Percentiles rank a stretch among this genome's conserved stretches.
Evolutionary conservation across 371 early-diverging fungal species (phyloP).

Genomic region (Mucor irregularis): DNA sequence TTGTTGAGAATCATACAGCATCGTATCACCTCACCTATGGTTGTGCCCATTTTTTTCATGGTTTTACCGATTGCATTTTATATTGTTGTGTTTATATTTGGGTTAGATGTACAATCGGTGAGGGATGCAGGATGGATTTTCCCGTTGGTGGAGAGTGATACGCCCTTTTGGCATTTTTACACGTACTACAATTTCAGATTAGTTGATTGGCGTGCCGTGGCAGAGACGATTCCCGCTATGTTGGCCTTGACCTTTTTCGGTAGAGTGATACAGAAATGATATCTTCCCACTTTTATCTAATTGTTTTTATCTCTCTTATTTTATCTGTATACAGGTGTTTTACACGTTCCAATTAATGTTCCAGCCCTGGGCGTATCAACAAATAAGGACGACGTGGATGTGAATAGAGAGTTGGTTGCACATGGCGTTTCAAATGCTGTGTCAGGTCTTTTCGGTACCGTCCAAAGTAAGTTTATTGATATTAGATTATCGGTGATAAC

Average conservation of each 20-base stretch:
- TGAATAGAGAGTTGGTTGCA: slow-evolving; percentile 91
- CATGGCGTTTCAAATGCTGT: slow-evolving; percentile 90
- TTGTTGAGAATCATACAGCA: slow-evolving; percentile 58
- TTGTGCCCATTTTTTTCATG: slow-evolving; percentile 88
- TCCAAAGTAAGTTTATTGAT: slow-evolving; percentile 73
- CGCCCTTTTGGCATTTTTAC: slow-evolving; percentile 88
- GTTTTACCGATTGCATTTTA: slow-evolving; percentile 82
- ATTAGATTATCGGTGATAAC: neutral
- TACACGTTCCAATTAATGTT: slow-evolving; percentile 94
- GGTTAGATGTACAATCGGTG: slow-evolving; percentile 65
- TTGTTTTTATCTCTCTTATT: slow-evolving; percentile 5
- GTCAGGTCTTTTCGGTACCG: slow-evolving; percentile 76
- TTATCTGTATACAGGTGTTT: slow-evolving; percentile 54
- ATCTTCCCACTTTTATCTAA: neutral
- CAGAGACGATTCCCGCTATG: slow-evolving; percentile 85
- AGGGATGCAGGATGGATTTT: slow-evolving; percentile 88
- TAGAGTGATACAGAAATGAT: slow-evolving; percentile 8
- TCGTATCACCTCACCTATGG: slow-evolving; percentile 58
- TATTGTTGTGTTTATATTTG: slow-evolving; percentile 54
- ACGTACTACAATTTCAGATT: slow-evolving; percentile 71
- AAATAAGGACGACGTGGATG: slow-evolving; percentile 80
- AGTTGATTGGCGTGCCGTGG: slow-evolving; percentile 79
- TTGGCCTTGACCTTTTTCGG: slow-evolving; percentile 93
- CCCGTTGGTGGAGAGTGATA: slow-evolving; percentile 65
- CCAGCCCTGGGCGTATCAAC: slow-evolving; percentile 93